Evolutionary conservation across 805 yeast genomes (phyloP), one percentile per base, ranked within the genome.

Genomic region (Saccharomycopsis sp.): DNA sequence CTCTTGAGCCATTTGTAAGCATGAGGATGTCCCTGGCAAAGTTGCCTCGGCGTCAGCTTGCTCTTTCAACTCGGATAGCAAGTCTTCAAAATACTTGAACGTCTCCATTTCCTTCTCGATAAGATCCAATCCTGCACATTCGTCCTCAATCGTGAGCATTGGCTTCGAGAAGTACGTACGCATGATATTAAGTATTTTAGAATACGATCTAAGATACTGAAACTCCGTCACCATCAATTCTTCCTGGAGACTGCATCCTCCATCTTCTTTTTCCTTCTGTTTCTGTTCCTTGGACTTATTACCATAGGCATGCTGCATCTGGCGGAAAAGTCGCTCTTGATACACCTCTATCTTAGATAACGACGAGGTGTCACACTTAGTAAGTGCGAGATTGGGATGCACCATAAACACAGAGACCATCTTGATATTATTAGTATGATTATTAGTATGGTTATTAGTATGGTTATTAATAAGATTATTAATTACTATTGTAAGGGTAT

Each of bases 381-480:
- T 59, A 38, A 59, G 55, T 20, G 47, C 42, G 44, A 59, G 29
- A 41, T 59, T 53, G 12, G 62, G 62, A 29, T 49, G 57, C 15
- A 59, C 53, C 62, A 59, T 59, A 41, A 59, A 56, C 14, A 59
- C 47, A 2, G 60, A 59, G 19, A 59, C 62, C 62, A 59, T 59
- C 5, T 29, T 7, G 38, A 12, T 29, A 29, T 29, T 29, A 29
- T 29, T 29, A 29, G 5, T 29, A 12, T 29, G 12, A n/a, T n/a
- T n/a, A n/a, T n/a, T 29, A 29, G 38, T 5, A 12, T 29, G 12
- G 38, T 5, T 29, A 29, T 29, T 29, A 29, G 12, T 29, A 12
- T 29, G 12, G 38, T n/a, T n/a, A n/a, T n/a, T n/a, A n/a, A n/a
- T n/a, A n/a, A n/a, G n/a, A n/a, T n/a, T n/a, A n/a, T n/a, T n/a